phyloP scores from a whole-genome alignment of 768 basidiomycete species.

The Pulveroboletus sp. region DNA sequence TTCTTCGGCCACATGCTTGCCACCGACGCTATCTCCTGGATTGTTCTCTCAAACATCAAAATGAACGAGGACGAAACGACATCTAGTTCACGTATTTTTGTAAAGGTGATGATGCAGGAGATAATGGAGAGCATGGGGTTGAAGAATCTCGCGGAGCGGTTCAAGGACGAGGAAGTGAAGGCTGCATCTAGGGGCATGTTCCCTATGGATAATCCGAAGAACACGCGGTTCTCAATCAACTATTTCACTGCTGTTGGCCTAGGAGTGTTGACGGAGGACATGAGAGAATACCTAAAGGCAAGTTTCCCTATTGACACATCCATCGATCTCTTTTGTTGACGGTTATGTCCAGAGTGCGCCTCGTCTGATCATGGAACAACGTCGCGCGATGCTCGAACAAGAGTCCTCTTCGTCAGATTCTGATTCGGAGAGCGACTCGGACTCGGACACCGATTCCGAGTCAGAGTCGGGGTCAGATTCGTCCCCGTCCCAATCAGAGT shows the following conservation, averaged over 20 bases:
- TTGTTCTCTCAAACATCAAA: conserved; percentile 75
- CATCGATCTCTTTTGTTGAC: conserved; percentile 3
- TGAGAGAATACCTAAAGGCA: conserved; percentile 94
- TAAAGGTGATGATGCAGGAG: conserved; percentile 95
- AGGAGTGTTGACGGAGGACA: conserved; percentile 88
- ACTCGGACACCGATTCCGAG: conserved; percentile 31
- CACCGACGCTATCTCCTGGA: conserved; percentile 88
- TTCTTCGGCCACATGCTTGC: conserved; percentile 93
- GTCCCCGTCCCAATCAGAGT: conserved; percentile 35
- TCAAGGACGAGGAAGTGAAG: conserved; percentile 82
- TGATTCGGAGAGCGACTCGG: conserved; percentile 33
- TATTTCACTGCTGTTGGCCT: conserved; percentile 96
- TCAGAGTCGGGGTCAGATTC: conserved; percentile 41
- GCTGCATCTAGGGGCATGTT: conserved; percentile 79
- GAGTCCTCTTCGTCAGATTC: conserved; percentile 45
- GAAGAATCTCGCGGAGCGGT: conserved; percentile 80
- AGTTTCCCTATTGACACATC: conserved; percentile 21
- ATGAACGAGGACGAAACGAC: conserved; percentile 99
- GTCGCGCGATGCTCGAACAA: conserved; percentile 80
- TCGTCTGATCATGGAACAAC: conserved; percentile 88
- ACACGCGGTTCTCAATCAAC: conserved; percentile 94
- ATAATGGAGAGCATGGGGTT: conserved; percentile 93
- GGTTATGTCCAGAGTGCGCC: conserved; percentile 73
- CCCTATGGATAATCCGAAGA: conserved; percentile 94
- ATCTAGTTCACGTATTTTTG: conserved; percentile 90